phyloP scores from a whole-genome alignment of 2,329 filamentous ascomycete species.

The Xylaria sp. region DNA sequence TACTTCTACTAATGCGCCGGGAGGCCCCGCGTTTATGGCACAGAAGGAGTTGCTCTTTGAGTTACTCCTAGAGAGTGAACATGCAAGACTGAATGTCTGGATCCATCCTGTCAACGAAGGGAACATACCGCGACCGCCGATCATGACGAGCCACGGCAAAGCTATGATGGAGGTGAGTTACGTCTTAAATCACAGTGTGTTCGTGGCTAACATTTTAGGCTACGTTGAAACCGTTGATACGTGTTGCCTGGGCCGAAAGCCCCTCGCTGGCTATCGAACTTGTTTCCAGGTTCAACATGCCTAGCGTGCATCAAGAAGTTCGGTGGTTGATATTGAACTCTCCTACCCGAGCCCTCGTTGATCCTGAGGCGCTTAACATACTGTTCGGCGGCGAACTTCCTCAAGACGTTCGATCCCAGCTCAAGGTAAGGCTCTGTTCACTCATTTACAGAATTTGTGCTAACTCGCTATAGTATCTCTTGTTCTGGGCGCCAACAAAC shows the following conservation, averaged over 20 bases:
- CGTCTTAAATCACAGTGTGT: neutral
- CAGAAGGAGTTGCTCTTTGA: conserved; percentile 79
- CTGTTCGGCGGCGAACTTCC: conserved; percentile 74
- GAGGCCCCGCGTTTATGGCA: conserved; percentile 60
- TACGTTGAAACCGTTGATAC: conserved; percentile 59
- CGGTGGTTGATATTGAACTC: conserved; percentile 75
- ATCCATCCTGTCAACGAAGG: conserved; percentile 70
- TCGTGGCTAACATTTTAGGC: conserved; percentile 35
- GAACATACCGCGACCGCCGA: conserved; percentile 34
- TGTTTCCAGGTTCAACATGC: conserved; percentile 69
- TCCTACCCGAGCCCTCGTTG: conserved; percentile 73
- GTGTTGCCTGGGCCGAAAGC: conserved; percentile 80
- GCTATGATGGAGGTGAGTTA: conserved; percentile 36
- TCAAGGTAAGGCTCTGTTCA: conserved; percentile 56
- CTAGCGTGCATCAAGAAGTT: conserved; percentile 67
- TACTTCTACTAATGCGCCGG: conserved; percentile 43
- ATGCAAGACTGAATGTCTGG: conserved; percentile 81
- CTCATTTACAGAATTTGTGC: conserved; percentile 8
- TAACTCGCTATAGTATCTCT: conserved; percentile 59
- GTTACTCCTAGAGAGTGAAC: conserved; percentile 77
- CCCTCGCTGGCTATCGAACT: conserved; percentile 86
- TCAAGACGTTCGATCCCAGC: conserved; percentile 71
- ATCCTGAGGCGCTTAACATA: conserved; percentile 77
- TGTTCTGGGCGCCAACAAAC: conserved; percentile 91
- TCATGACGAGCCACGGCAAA: conserved; percentile 39